Conservation (phyloP, 805 yeast genomes). For the Ogataea zsoltii region DNA sequence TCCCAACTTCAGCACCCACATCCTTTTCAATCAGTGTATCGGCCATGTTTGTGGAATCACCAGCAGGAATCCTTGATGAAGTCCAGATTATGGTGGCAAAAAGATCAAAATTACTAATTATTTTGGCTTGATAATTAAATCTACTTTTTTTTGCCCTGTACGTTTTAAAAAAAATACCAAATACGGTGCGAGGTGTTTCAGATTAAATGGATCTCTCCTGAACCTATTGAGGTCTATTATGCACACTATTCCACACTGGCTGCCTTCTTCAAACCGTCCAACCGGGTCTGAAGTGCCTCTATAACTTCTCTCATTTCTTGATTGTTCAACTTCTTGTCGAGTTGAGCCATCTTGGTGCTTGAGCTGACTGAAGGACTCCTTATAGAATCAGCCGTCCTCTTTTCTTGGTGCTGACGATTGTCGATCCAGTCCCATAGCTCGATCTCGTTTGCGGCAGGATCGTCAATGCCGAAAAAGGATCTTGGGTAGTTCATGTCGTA, state of each 20-base stretch:
- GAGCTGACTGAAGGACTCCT: no score
- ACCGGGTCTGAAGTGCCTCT: slow-evolving; percentile 42
- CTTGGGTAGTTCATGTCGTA: not conserved
- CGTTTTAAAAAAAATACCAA: not conserved
- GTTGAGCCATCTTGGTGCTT: not conserved
- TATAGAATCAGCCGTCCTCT: no score
- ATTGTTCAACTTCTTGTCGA: slow-evolving; percentile 6
- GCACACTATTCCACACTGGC: slow-evolving; percentile 2
- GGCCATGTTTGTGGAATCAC: not conserved
- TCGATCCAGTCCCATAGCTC: slow-evolving; percentile 75
- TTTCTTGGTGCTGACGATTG: slow-evolving; percentile 27
- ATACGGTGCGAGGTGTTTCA: slow-evolving; percentile 1
- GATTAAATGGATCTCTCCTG: not conserved
- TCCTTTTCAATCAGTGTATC: not conserved
- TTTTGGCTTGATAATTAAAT: not conserved
- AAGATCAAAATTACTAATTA: not conserved
- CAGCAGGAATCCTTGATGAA: not conserved
- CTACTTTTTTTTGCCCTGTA: not conserved
- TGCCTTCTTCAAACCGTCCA: slow-evolving; percentile 35
- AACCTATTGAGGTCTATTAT: not conserved
- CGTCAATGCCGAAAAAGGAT: slow-evolving; percentile 22
- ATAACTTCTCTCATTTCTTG: slow-evolving; percentile 52
- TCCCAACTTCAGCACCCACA: slow-evolving; percentile 5
- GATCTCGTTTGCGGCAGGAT: slow-evolving; percentile 50
- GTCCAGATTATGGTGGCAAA: not conserved